Evolutionary conservation across 2,329 filamentous ascomycete species (phyloP), one percentile per base, ranked within the genome.

Genomic region (Beauveria varroae): DNA sequence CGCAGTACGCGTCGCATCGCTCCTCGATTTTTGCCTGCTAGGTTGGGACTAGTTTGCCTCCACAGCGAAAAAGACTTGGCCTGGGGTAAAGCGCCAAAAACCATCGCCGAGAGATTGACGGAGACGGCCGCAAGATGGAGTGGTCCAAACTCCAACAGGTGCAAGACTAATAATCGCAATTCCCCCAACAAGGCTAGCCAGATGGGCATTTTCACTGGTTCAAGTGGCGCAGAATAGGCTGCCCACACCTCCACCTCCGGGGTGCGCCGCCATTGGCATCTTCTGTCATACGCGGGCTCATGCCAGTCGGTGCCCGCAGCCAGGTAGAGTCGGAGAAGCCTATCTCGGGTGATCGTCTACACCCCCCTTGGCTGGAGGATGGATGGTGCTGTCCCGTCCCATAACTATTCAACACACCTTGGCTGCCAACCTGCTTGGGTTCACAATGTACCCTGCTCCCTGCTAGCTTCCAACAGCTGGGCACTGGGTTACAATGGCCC

Each of bases 271-370:
- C 56, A 58, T 57, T 57, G 41, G 53, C 18, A 56, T 34, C 26
- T 49, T 28, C 44, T 57, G 55, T 50, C 55, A 22, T 18, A 52
- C 57, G 47, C 26, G 46, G 22, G 24, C 46, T 34, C 55, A 53
- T 26, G 55, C 56, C 56, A 43, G 34, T 14, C 30, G 30, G 30
- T 37, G 49, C 26, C 22, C 9, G 46, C 56, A 46, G 28, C 43
- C 24, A 20, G 24, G 22, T 22, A 18, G 30, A 18, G 30, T 52
- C 56, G 20, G 56, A 20, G 20, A 43, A 60, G 57, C 28, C 49
- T 26, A 60, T 53, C 41, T 60, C 40, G 57, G 57, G 47, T 52
- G 57, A 60, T 60, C 57, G 57, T 26, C 49, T 41, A 28, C 18
- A 22, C 37, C 46, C 34, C 16, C 40, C n/a, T 51, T 20, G n/a